These are phyloP conservation scores for Diaporthe destruens DNA, from an alignment of 2,329 filamentous ascomycete genomes.

Conservation along the genomic window DNA sequence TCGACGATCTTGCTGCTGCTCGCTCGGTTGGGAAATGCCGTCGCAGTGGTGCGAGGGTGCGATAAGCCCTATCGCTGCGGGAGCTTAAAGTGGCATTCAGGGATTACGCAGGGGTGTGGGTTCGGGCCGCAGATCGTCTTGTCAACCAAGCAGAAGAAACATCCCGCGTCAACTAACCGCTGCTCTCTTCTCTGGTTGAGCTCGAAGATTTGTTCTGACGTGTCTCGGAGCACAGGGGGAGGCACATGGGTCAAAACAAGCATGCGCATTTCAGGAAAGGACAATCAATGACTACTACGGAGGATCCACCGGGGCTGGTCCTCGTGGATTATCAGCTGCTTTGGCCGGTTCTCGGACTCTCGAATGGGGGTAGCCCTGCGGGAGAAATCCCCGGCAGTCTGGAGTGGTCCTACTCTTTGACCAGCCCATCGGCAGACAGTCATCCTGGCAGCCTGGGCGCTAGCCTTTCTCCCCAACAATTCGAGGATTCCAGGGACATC, in stretches of 20 bases:
- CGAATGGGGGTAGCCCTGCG: conserved; percentile 17
- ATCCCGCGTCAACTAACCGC: not conserved
- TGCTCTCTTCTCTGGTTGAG: too few species aligned
- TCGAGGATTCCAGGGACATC: too few species aligned
- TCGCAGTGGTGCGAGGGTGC: conserved; percentile 25
- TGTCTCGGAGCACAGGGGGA: not conserved
- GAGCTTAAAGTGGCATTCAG: conserved; percentile 23
- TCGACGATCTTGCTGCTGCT: conserved; percentile 28
- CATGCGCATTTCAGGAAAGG: not conserved
- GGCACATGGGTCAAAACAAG: not conserved
- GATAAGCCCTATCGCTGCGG: conserved; percentile 36
- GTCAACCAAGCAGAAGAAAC: conserved; percentile 15
- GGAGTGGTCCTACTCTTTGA: not conserved
- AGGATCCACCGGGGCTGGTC: not conserved
- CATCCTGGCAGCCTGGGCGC: not conserved
- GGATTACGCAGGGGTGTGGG: conserved; percentile 1
- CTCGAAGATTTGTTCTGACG: not conserved
- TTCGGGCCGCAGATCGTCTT: conserved; percentile 26
- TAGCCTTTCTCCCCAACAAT: not conserved
- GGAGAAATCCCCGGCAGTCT: not conserved
- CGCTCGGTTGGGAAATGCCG: conserved; percentile 12
- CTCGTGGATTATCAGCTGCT: conserved; percentile 4
- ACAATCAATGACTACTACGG: not conserved
- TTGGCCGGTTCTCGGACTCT: conserved; percentile 20
- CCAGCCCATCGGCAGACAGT: conserved; percentile 1